Percentiles rank a stretch among this genome's conserved stretches.
Conservation (phyloP, 352 stramenopile genomes). For the Globisporangium uncinulatum region DNA sequence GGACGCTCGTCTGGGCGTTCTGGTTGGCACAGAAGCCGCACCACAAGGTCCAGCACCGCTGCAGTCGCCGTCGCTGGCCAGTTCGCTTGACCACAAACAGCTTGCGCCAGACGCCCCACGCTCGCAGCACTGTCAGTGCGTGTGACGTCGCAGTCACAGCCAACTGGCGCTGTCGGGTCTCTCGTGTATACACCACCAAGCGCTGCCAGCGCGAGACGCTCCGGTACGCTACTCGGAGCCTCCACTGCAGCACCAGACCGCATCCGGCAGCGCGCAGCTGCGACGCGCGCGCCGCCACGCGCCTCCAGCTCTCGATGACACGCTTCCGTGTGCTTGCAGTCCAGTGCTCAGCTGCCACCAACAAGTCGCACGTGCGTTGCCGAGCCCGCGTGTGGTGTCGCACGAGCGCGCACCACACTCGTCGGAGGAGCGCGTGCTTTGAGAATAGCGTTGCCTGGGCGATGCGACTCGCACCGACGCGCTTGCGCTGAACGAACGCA, state of each 20-base stretch:
- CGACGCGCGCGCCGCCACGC: not conserved
- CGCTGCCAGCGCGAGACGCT: slow-evolving; percentile 28
- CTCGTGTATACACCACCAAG: not conserved
- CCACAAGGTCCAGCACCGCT: slow-evolving; percentile 22
- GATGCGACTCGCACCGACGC: slow-evolving; percentile 1
- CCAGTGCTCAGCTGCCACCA: slow-evolving; percentile 13
- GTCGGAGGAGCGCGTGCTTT: slow-evolving; percentile 17
- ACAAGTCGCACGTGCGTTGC: not conserved
- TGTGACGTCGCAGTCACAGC: slow-evolving; percentile 2
- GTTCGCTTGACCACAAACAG: slow-evolving; percentile 22
- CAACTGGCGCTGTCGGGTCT: not conserved
- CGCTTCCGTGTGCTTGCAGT: slow-evolving; percentile 1
- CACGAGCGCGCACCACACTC: slow-evolving; percentile 22
- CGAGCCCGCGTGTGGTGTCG: slow-evolving; percentile 1
- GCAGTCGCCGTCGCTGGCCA: slow-evolving; percentile 14
- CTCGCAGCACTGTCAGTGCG: slow-evolving; percentile 8
- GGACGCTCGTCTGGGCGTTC: slow-evolving; percentile 16
- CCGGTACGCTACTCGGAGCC: slow-evolving; percentile 27
- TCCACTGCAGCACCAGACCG: slow-evolving; percentile 26
- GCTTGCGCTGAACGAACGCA: slow-evolving; percentile 3
- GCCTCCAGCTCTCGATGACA: slow-evolving; percentile 15
- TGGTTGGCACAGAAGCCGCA: slow-evolving; percentile 6
- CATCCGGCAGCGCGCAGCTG: slow-evolving; percentile 11
- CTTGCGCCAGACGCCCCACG: slow-evolving; percentile 36
- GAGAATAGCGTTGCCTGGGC: slow-evolving; percentile 11